These are phyloP conservation scores for Boechera stricta DNA, from an alignment of 345 rosid genomes.

Conservation along the genomic window DNA sequence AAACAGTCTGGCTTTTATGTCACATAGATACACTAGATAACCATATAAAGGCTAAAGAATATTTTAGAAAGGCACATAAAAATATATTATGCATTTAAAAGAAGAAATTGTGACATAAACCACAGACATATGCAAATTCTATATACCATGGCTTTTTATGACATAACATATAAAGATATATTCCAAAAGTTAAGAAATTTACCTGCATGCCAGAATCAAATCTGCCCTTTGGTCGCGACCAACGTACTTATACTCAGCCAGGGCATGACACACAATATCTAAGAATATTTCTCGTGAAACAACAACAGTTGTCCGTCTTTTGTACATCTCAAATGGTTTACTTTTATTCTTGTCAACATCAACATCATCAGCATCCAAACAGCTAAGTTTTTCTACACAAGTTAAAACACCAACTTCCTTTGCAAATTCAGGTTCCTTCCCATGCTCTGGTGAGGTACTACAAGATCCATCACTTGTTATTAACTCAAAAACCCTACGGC, in stretches of 20 bases:
- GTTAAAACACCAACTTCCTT: slow-evolving; percentile 42
- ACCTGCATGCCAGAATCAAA: slow-evolving; percentile 98
- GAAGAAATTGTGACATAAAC: background rate
- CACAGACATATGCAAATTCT: slow-evolving; percentile 36
- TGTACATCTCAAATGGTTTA: slow-evolving; percentile 82
- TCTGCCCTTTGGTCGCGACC: slow-evolving; percentile 97
- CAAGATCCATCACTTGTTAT: slow-evolving; percentile 61
- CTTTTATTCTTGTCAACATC: slow-evolving; percentile 51
- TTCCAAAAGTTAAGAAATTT: slow-evolving; percentile 27
- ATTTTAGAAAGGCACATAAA: slow-evolving; percentile 15
- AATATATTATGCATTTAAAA: background rate
- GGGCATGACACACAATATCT: slow-evolving; percentile 78
- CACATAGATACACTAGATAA: background rate
- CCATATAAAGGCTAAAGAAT: slow-evolving; percentile 6
- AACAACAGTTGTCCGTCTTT: slow-evolving; percentile 81
- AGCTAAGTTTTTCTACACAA: slow-evolving; percentile 36
- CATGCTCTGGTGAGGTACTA: slow-evolving; percentile 53
- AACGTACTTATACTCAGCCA: slow-evolving; percentile 90
- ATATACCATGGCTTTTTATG: slow-evolving; percentile 9
- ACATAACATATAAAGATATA: slow-evolving; percentile 19
- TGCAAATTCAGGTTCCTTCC: slow-evolving; percentile 47
- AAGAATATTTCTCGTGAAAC: slow-evolving; percentile 74
- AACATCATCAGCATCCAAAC: slow-evolving; percentile 45
- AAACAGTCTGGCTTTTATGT: background rate
- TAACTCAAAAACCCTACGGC: slow-evolving; percentile 80